A percentile compares a stretch with the other conserved stretches of the same genome.
phyloP scores from a whole-genome alignment of 139 green algal genomes.

The Edaphochlamys debaryana region DNA sequence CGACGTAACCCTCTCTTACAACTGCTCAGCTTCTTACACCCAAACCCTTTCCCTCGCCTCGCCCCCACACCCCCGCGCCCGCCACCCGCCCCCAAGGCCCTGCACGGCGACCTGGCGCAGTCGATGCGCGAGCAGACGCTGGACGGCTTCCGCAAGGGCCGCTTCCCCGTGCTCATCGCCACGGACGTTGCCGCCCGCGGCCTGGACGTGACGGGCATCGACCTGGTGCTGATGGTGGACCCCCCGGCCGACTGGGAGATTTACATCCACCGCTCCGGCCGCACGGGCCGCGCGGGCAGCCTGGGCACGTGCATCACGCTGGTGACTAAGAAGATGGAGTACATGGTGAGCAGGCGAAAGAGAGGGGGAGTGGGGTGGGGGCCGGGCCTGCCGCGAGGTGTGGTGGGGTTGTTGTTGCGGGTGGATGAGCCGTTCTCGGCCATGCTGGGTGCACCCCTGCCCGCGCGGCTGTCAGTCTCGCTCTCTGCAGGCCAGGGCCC shows the following conservation, averaged over 20 bases:
- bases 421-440: too few species aligned
- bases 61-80: too few species aligned
- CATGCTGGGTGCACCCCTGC: too few species aligned
- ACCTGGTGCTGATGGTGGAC: conserved; percentile 87
- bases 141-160: conserved; percentile 82
- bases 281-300: conserved; percentile 85
- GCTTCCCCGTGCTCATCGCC: conserved; percentile 96
- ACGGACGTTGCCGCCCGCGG: conserved; percentile 98
- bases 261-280: conserved; percentile 92
- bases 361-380: conserved; percentile 30
- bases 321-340: conserved; percentile 82
- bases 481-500: too few species aligned
- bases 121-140: conserved; percentile 80
- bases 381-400: background rate
- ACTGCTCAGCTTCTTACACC: too few species aligned
- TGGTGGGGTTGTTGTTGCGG: background rate
- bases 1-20: too few species aligned
- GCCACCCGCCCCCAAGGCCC: conserved; percentile 62
- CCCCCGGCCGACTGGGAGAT: conserved; percentile 90
- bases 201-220: conserved; percentile 96
- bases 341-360: conserved; percentile 83
- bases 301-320: conserved; percentile 91
- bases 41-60: too few species aligned
- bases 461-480: too few species aligned
- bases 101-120: conserved; percentile 97